Evolutionary conservation across 140 eudicot species (phyloP).

Genomic region (Artemisia princeps): DNA sequence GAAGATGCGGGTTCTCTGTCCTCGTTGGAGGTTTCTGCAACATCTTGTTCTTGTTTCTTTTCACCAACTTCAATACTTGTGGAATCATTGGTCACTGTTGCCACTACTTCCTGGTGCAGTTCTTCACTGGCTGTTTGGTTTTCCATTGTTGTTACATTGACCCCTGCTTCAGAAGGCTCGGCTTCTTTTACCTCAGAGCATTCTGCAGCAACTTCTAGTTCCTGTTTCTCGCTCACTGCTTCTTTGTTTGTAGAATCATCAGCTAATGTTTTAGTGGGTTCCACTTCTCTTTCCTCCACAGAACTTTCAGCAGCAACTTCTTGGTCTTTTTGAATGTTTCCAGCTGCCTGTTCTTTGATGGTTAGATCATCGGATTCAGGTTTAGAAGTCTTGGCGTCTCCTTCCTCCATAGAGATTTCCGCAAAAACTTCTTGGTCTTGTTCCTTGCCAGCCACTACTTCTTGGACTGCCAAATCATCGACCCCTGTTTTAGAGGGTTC

Average conservation of each 20-base stretch:
- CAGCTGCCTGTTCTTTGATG: not conserved
- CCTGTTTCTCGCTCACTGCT: not conserved
- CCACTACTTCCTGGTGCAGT: too few relatives aligned
- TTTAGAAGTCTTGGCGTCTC: not conserved
- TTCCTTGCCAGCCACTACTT: not conserved
- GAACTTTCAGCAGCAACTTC: not conserved
- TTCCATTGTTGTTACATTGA: not conserved
- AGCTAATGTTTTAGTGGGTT: not conserved
- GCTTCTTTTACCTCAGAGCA: not conserved
- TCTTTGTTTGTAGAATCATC: not conserved
- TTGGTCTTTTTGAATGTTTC: not conserved
- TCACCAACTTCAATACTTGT: not conserved
- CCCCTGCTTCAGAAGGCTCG: not conserved
- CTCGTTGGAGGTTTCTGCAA: too few relatives aligned
- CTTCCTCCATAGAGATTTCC: conserved; percentile 1
- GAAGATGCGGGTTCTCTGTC: too few relatives aligned
- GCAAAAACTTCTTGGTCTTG: not conserved
- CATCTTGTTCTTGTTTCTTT: too few relatives aligned
- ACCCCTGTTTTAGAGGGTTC: conserved; percentile 15
- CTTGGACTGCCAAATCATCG: not conserved
- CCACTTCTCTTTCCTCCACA: not conserved
- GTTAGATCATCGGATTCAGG: not conserved
- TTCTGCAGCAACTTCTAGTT: not conserved
- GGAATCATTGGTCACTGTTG: too few relatives aligned
- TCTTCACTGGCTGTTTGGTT: not conserved